Percentiles rank a stretch among this genome's conserved stretches.
Evolutionary conservation across 768 basidiomycete genomes (phyloP).

Genomic region (Lepiota venenata): DNA sequence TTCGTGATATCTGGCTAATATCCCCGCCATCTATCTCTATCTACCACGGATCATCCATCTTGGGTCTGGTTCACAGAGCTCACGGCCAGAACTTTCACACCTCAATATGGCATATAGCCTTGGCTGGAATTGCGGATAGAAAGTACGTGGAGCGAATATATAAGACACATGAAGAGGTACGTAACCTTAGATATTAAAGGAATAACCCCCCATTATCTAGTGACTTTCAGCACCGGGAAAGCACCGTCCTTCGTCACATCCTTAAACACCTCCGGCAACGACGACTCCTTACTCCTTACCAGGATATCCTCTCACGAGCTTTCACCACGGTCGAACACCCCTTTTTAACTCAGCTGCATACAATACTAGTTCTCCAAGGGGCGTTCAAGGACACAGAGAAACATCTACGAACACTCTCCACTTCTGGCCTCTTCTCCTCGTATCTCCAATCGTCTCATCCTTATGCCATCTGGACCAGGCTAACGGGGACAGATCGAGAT

Average conservation of each 20-base stretch:
- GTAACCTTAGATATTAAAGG: constrained; percentile 13
- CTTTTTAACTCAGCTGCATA: constrained; percentile 61
- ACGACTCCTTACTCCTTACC: constrained; percentile 64
- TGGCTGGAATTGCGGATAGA: constrained; percentile 58
- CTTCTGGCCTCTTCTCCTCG: constrained; percentile 56
- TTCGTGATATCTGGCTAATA: neutral
- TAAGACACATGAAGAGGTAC: constrained; percentile 59
- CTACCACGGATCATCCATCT: neutral
- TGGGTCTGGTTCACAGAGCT: constrained; percentile 41
- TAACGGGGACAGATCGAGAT: constrained; percentile 58
- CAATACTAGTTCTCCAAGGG: constrained; percentile 62
- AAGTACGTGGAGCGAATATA: constrained; percentile 53
- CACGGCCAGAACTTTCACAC: constrained; percentile 73
- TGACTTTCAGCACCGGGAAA: constrained; percentile 58
- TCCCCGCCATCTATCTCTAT: neutral
- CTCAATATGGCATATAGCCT: constrained; percentile 72
- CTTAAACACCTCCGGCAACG: constrained; percentile 78
- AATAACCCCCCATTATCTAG: constrained; percentile 1
- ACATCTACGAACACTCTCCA: constrained; percentile 45
- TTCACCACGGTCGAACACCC: constrained; percentile 66
- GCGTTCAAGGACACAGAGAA: constrained; percentile 58
- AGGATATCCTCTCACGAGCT: constrained; percentile 51
- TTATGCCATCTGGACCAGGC: constrained; percentile 56
- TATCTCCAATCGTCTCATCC: constrained; percentile 59
- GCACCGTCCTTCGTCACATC: constrained; percentile 58